Conservation (phyloP, 495 filamentous ascomycete species). For the Aspergillus hancockii region DNA sequence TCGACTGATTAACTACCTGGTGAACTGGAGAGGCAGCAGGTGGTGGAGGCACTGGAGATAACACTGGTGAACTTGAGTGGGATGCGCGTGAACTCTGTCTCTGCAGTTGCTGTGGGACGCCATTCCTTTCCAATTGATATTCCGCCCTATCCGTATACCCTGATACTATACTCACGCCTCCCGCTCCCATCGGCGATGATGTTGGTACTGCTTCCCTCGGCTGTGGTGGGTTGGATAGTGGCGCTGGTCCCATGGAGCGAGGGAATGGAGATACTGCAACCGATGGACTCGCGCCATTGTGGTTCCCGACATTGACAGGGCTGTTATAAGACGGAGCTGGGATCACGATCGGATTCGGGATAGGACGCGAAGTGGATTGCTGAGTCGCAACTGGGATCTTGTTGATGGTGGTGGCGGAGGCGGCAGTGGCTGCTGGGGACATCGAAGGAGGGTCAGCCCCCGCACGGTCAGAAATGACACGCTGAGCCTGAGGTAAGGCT, state of each 20-base stretch:
- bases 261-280: constrained; percentile 10
- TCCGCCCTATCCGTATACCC: not conserved
- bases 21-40: not conserved
- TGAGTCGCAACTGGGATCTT: not conserved
- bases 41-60: not conserved
- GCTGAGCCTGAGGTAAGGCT: too few species aligned
- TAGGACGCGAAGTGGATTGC: not conserved
- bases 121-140: not conserved
- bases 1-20: not conserved
- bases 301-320: constrained; percentile 16
- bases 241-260: constrained; percentile 1
- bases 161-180: not conserved
- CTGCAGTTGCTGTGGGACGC: not conserved
- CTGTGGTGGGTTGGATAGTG: not conserved
- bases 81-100: not conserved
- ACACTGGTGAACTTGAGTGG: not conserved
- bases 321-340: constrained; percentile 1
- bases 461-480: not conserved
- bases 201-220: not conserved
- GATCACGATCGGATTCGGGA: not conserved
- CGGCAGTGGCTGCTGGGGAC: not conserved
- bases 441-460: not conserved
- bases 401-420: constrained; percentile 1
- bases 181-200: not conserved
- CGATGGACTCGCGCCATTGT: constrained; percentile 14